Percentiles rank a stretch among this genome's conserved stretches.
phyloP scores from a whole-genome alignment of 495 filamentous ascomycete species.

The Neurospora sublineolata region DNA sequence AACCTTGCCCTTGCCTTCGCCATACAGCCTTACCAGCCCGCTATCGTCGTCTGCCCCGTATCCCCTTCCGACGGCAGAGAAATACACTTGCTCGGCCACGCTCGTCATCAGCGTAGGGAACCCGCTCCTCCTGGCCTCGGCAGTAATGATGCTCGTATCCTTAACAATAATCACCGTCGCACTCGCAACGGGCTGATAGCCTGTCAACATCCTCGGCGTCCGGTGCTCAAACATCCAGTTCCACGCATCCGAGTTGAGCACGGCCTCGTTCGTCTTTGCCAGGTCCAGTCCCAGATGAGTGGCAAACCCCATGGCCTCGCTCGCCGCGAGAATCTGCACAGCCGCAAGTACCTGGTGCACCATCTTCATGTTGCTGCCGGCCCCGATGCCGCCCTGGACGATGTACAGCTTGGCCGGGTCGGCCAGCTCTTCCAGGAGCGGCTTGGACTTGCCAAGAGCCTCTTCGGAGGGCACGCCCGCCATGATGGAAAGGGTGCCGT shows the following conservation, averaged over 20 bases:
- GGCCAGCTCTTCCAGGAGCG: constrained; percentile 51
- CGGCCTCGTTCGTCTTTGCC: constrained; percentile 39
- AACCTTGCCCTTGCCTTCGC: constrained; percentile 25
- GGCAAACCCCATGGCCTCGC: constrained; percentile 66
- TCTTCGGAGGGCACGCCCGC: constrained; percentile 45
- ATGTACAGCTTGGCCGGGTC: constrained; percentile 55
- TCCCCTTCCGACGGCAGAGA: constrained; percentile 46
- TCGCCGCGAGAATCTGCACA: constrained; percentile 60
- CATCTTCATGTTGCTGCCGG: constrained; percentile 83
- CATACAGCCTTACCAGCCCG: constrained; percentile 54
- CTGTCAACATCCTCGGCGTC: constrained; percentile 53
- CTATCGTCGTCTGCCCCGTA: constrained; percentile 60
- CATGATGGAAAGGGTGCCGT: constrained; percentile 74
- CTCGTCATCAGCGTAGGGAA: constrained; percentile 62
- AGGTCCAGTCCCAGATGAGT: constrained; percentile 56
- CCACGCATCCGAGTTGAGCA: constrained; percentile 50
- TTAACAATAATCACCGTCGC: constrained; percentile 71
- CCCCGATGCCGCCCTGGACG: constrained; percentile 60
- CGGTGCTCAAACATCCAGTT: constrained; percentile 81
- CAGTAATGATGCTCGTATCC: constrained; percentile 70
- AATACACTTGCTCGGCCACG: constrained; percentile 62
- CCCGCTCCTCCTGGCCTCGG: constrained; percentile 44
- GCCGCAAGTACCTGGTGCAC: constrained; percentile 73
- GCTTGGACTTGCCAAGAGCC: constrained; percentile 46
- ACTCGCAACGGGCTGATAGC: constrained; percentile 55